Base-by-base conservation (phyloP, 345 rosid genomes). In the Salix exigua region DNA sequence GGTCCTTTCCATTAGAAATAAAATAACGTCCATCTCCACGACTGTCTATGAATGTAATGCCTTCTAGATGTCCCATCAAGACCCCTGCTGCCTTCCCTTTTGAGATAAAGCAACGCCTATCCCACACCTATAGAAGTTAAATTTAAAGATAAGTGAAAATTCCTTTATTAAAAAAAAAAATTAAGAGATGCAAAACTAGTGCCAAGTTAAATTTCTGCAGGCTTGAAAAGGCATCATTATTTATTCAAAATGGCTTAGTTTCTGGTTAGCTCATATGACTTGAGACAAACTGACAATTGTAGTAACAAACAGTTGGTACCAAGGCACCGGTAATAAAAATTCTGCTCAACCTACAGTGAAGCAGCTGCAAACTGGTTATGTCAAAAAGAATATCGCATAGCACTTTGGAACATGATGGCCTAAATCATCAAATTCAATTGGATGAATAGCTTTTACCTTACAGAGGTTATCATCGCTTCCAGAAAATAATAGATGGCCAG, bases 1-100 rank as follows among this genome's bases (percentile, higher is more conserved):
- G 94, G 79, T 91, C 94, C 83, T 91, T 91, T 64, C 92, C 94
- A 77, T 91, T 89, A 6, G 94, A 89, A 80, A 91, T 91, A 35
- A 91, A 84, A 71, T 91, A 89, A 19, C 89, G 90, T 21, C 92
- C 94, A 84, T 91, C 94, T 60, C 88, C 87, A 66, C 82, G 90
- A 75, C 90, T 89, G 68, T 91, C 92, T 71, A 91, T 75, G 81
- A 82, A 91, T 35, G 92, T 89, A 78, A 91, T 77, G 75, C 94
- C 92, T 88, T 89, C 88, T 62, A 89, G 78, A 83, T 91, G 95
- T 72, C 92, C 92, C 55, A 77, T 80, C 88, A 90, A 82, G 53
- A 88, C 87, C 70, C 94, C 94, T 33, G 81, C 86, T 55, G 88
- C 86, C 79, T 82, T 82, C 60, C 91, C 90, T 76, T 73, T 79